These are phyloP conservation scores for Vinca minor DNA, from an alignment of 257 asterid species.

Conservation along the genomic window DNA sequence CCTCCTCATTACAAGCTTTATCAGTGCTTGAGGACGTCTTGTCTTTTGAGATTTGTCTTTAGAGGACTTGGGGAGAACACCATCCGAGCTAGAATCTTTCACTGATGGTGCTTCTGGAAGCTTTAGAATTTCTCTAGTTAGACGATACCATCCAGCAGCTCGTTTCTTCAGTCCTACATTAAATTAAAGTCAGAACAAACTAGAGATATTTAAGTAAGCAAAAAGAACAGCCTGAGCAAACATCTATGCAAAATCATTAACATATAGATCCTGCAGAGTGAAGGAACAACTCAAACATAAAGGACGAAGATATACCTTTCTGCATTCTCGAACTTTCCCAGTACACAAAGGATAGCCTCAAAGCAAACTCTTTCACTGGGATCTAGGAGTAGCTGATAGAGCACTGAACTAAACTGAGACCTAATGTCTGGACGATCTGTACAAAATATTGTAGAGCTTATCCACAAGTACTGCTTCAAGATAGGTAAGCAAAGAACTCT, in stretches of 20 bases:
- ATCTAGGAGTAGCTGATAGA: constrained; percentile 91
- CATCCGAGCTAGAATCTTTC: constrained; percentile 57
- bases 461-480: constrained; percentile 14
- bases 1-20: constrained; percentile 99
- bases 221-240: not conserved
- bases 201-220: constrained; percentile 2
- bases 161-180: constrained; percentile 83
- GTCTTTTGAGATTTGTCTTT: constrained; percentile 78
- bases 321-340: constrained; percentile 79
- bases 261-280: not conserved
- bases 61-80: constrained; percentile 48
- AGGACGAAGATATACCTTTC: constrained; percentile 56
- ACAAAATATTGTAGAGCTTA: constrained; percentile 18
- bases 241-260: constrained; percentile 5
- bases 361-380: constrained; percentile 98
- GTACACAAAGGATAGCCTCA: constrained; percentile 91
- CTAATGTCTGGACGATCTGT: constrained; percentile 86
- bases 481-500: constrained; percentile 1
- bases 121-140: constrained; percentile 86
- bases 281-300: not conserved
- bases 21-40: constrained; percentile 89
- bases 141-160: constrained; percentile 97
- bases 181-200: constrained; percentile 14
- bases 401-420: constrained; percentile 76
- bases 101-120: constrained; percentile 81